Percentiles rank a stretch among this genome's conserved stretches.
Conservation (phyloP, 163 green algal species). For the Scenedesmus sp. region DNA sequence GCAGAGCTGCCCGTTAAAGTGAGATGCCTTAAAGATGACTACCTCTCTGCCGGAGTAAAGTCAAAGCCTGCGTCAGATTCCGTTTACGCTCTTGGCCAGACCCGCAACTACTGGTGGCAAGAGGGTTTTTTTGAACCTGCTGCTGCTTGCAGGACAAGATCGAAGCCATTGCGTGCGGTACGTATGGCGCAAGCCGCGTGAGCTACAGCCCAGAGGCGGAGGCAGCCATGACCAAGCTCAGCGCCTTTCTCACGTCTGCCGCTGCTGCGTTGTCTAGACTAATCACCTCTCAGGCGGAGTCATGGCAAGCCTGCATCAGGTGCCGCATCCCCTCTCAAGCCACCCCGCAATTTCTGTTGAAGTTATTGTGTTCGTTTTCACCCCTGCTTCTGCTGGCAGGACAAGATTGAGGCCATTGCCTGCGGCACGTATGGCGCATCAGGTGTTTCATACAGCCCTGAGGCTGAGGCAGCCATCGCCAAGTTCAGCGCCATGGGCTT, state of each 20-base stretch:
- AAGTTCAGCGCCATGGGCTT: constrained; percentile 90
- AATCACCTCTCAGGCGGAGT: too few relatives aligned
- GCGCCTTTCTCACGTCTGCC: too few relatives aligned
- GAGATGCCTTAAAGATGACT: neutral
- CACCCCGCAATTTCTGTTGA: too few relatives aligned
- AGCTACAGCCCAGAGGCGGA: constrained; percentile 90
- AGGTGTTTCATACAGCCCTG: constrained; percentile 86
- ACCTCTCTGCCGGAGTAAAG: too few relatives aligned
- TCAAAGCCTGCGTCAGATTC: too few relatives aligned
- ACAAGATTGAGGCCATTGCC: constrained; percentile 97
- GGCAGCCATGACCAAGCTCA: constrained; percentile 69
- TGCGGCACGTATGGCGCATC: constrained; percentile 91
- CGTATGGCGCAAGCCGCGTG: constrained; percentile 92
- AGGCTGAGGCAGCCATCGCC: constrained; percentile 87
- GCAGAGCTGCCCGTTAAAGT: constrained; percentile 90
- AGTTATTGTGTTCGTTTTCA: neutral
- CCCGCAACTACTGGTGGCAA: too few relatives aligned
- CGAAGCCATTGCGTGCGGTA: constrained; percentile 90
- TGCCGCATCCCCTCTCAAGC: too few relatives aligned
- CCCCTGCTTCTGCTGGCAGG: constrained; percentile 58
- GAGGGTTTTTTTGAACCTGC: neutral
- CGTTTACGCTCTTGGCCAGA: too few relatives aligned
- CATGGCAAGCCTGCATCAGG: too few relatives aligned
- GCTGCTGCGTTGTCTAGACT: too few relatives aligned
- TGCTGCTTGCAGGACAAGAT: constrained; percentile 90